Percentiles rank a stretch among this genome's conserved stretches.
These are phyloP conservation scores for Trichoderma harzianum DNA, from an alignment of 2,329 filamentous ascomycete genomes.

Conservation along the genomic window DNA sequence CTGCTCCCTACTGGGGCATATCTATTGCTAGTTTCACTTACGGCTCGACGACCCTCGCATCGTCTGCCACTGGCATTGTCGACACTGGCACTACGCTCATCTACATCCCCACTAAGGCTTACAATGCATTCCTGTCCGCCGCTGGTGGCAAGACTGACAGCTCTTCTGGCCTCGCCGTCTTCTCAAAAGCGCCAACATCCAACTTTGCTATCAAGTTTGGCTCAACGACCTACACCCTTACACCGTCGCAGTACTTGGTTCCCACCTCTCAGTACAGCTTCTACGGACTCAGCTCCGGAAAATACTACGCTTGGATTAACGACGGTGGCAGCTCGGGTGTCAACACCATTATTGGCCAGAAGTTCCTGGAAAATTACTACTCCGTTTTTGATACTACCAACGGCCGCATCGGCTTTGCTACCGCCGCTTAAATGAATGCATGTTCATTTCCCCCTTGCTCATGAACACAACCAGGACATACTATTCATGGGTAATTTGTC, in stretches of 20 bases:
- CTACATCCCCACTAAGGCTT: constrained; percentile 27
- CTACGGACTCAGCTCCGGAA: not conserved
- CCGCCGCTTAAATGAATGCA: not conserved
- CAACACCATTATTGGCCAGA: not conserved
- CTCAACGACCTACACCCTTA: not conserved
- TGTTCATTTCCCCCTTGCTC: not conserved
- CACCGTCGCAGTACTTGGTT: not conserved
- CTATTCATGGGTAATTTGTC: not conserved
- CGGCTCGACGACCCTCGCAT: constrained; percentile 22
- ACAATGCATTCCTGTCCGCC: constrained; percentile 28
- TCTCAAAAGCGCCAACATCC: not conserved
- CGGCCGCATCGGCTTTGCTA: not conserved
- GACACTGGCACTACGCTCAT: constrained; percentile 30
- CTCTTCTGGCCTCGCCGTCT: constrained; percentile 24
- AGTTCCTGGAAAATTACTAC: not conserved
- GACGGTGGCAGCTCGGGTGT: not conserved
- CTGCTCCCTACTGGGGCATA: constrained; percentile 25
- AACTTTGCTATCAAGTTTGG: not conserved
- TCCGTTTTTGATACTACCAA: not conserved
- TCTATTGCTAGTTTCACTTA: constrained; percentile 25
- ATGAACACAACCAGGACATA: not conserved
- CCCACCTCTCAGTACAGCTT: not conserved
- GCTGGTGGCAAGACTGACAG: constrained; percentile 26
- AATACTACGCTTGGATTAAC: not conserved
- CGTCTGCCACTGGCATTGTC: constrained; percentile 24